These are phyloP conservation scores for Metarhizium robertsii DNA, from an alignment of 2,329 filamentous ascomycete species.

Conservation along the genomic window DNA sequence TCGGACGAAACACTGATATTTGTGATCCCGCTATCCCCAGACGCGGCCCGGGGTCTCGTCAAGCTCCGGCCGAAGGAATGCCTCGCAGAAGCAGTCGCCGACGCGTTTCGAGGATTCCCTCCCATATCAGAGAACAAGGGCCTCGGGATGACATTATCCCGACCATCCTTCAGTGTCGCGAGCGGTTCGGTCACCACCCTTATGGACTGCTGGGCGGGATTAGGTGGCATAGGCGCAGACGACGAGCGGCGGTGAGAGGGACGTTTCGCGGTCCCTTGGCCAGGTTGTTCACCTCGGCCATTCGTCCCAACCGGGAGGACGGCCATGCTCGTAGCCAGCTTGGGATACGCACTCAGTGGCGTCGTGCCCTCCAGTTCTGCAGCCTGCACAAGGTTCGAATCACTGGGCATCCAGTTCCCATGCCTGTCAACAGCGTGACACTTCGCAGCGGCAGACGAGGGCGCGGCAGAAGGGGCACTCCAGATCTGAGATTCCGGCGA, in stretches of 20 bases:
- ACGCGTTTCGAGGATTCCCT: constrained; percentile 10
- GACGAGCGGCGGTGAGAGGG: not conserved
- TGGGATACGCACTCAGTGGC: constrained; percentile 6
- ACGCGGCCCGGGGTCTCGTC: constrained; percentile 16
- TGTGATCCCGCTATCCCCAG: constrained; percentile 23
- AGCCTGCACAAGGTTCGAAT: constrained; percentile 19
- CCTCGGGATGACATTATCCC: constrained; percentile 8
- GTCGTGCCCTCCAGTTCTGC: constrained; percentile 16
- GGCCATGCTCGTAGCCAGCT: constrained; percentile 7
- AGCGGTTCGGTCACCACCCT: constrained; percentile 3
- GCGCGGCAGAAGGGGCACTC: constrained; percentile 37
- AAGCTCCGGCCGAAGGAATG: constrained; percentile 13
- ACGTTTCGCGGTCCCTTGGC: not conserved
- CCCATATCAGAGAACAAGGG: constrained; percentile 16
- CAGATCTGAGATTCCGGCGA: constrained; percentile 35
- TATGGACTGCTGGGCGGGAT: not conserved
- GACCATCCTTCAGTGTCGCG: not conserved
- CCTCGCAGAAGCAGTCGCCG: constrained; percentile 4
- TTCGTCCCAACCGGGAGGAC: constrained; percentile 10
- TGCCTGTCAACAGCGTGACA: constrained; percentile 42
- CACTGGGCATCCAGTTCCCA: constrained; percentile 44
- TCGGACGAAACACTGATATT: constrained; percentile 22
- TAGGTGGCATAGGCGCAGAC: not conserved
- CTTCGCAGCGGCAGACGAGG: constrained; percentile 34
- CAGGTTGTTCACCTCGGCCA: not conserved